These are phyloP conservation scores for Triglochin maritima DNA, from an alignment of 106 monocot genomes.

Conservation along the genomic window DNA sequence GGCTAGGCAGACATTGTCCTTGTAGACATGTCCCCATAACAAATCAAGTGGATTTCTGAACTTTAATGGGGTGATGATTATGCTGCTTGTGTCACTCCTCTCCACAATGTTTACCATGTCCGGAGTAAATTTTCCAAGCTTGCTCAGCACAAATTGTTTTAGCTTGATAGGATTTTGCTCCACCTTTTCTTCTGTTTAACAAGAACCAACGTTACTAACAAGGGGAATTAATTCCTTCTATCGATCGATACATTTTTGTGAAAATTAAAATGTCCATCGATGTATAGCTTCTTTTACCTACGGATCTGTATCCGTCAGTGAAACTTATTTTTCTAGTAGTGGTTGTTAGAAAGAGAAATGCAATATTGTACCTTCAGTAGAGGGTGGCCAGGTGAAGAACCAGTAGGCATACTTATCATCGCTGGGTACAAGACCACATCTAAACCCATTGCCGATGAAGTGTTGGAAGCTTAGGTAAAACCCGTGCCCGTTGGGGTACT, in stretches of 20 bases:
- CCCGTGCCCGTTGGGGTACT: constrained; percentile 17
- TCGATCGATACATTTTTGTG: no score
- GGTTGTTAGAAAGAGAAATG: no score
- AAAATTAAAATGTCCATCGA: no score
- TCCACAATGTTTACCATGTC: constrained; percentile 21
- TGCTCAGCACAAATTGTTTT: constrained; percentile 15
- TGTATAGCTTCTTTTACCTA: no score
- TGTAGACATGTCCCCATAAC: constrained; percentile 30
- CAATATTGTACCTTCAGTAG: not conserved
- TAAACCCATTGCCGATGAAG: constrained; percentile 9
- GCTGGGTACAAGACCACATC: constrained; percentile 6
- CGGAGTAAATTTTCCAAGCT: constrained; percentile 29
- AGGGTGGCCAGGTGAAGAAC: constrained; percentile 16
- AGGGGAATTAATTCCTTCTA: not conserved
- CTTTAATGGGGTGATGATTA: constrained; percentile 25
- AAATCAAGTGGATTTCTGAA: constrained; percentile 46
- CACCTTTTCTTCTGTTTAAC: not conserved
- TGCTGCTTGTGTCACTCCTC: constrained; percentile 1
- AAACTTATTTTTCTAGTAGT: no score
- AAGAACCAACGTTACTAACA: not conserved
- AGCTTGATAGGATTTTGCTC: not conserved
- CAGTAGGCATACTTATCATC: constrained; percentile 18
- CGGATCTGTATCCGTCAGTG: no score
- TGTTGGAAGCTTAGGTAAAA: constrained; percentile 9
- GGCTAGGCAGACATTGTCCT: constrained; percentile 41